Conservation (phyloP, 441 rosid species). For the Bruguiera hainesii region DNA sequence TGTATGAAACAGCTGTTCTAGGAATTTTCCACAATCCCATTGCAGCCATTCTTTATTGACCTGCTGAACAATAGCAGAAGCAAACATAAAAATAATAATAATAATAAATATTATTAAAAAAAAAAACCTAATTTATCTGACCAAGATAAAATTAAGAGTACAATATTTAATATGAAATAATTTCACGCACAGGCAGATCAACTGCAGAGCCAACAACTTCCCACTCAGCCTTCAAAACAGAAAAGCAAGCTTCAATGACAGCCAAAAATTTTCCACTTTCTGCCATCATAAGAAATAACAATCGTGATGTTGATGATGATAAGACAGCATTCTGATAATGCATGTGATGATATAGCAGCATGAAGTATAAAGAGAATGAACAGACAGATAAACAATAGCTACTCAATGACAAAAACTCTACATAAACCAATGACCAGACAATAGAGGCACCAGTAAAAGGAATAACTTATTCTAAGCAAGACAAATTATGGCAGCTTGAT, state of each 20-base stretch:
- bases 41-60: constrained; percentile 43
- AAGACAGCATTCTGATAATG: not conserved
- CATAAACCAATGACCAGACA: too few relatives aligned
- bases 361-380: not conserved
- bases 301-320: not conserved
- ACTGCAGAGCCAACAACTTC: constrained; percentile 40
- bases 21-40: constrained; percentile 59
- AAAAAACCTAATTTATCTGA: not conserved
- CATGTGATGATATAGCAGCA: not conserved
- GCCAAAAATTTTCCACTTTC: constrained; percentile 42
- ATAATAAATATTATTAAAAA: not conserved
- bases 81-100: constrained; percentile 6
- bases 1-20: constrained; percentile 52
- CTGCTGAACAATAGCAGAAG: constrained; percentile 40
- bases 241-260: constrained; percentile 70
- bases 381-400: not conserved
- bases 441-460: too few relatives aligned
- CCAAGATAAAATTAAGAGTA: constrained; percentile 1
- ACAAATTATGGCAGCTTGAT: too few relatives aligned
- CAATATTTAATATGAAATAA: constrained; percentile 17
- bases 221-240: constrained; percentile 78
- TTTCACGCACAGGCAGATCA: constrained; percentile 53
- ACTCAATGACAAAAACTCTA: not conserved
- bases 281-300: constrained; percentile 29
- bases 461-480: too few relatives aligned